These are phyloP conservation scores for Nemophila menziesii DNA, from an alignment of 257 asterid genomes.

Conservation along the genomic window DNA sequence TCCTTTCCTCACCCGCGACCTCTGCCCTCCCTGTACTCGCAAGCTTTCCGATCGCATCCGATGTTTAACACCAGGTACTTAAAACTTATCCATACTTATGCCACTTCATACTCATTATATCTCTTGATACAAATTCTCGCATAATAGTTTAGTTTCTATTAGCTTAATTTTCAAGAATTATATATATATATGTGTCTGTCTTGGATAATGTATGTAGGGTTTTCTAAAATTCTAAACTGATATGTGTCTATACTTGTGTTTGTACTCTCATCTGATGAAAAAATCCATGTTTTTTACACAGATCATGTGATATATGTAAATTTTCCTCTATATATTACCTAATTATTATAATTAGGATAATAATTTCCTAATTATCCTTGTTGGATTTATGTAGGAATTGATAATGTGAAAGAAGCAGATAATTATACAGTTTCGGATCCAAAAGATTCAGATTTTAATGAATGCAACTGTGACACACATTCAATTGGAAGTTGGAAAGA, in stretches of 20 bases:
- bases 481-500: conserved; percentile 39
- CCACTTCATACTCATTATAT: neutral
- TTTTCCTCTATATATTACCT: neutral
- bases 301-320: neutral
- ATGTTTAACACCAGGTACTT: conserved; percentile 38
- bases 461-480: conserved; percentile 26
- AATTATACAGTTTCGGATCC: conserved; percentile 21
- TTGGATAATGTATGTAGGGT: neutral
- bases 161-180: neutral
- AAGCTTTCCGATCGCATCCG: conserved; percentile 40
- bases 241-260: no score
- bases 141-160: no score
- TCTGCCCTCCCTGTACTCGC: conserved; percentile 44
- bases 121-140: neutral
- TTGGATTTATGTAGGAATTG: conserved; percentile 13
- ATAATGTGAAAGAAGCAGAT: conserved; percentile 16
- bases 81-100: neutral
- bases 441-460: conserved; percentile 15
- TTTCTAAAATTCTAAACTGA: no score
- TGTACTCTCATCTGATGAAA: no score
- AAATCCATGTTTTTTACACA: neutral
- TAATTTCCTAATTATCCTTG: conserved; percentile 6
- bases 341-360: neutral
- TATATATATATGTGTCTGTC: neutral
- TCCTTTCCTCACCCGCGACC: conserved; percentile 74